phyloP scores from a whole-genome alignment of 768 basidiomycete species.

The Tephrocybe rancida region DNA sequence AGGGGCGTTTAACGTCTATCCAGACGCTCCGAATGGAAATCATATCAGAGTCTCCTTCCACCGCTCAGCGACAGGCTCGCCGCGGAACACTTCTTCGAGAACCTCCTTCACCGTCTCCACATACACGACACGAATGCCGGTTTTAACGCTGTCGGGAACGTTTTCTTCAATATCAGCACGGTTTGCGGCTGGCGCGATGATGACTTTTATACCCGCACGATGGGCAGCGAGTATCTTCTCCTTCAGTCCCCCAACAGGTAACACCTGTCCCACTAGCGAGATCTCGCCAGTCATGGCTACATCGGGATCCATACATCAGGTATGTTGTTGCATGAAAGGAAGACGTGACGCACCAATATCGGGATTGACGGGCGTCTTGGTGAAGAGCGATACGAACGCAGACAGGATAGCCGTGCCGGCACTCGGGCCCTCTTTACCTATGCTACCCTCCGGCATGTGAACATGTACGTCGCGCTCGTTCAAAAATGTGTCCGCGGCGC shows the following conservation, averaged over 20 bases:
- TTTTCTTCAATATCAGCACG: constrained; percentile 97
- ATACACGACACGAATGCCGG: constrained; percentile 92
- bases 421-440: constrained; percentile 95
- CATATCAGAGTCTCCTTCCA: constrained; percentile 60
- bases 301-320: not conserved
- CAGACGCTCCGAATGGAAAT: constrained; percentile 12
- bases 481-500: constrained; percentile 74
- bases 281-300: constrained; percentile 98
- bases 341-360: constrained; percentile 75
- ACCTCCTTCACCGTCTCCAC: constrained; percentile 94
- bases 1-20: not conserved
- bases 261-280: constrained; percentile 92
- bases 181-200: constrained; percentile 85
- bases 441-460: constrained; percentile 95
- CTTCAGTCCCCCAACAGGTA: constrained; percentile 95
- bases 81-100: constrained; percentile 82
- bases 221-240: constrained; percentile 97
- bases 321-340: not conserved
- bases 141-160: constrained; percentile 94
- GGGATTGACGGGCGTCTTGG: constrained; percentile 77
- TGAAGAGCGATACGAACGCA: constrained; percentile 91
- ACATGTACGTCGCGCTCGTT: constrained; percentile 90
- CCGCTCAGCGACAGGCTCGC: constrained; percentile 54
- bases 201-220: constrained; percentile 93
- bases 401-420: constrained; percentile 94